Percentiles rank a stretch among this genome's conserved stretches.
These are phyloP conservation scores for Prunus mira DNA, from an alignment of 306 rosid genomes.

Conservation along the genomic window DNA sequence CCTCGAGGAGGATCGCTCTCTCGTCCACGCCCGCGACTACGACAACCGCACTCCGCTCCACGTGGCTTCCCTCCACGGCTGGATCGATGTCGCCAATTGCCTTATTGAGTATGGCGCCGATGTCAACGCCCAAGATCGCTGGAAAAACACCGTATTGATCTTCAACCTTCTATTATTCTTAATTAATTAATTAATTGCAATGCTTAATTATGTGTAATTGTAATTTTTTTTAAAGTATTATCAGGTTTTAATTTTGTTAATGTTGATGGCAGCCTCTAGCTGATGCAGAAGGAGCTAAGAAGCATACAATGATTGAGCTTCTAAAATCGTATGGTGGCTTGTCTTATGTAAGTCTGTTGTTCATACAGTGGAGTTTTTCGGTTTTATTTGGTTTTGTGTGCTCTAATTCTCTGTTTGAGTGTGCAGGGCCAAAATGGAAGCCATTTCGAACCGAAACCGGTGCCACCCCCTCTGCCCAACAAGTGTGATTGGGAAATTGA, in stretches of 20 bases:
- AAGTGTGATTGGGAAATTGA: slow-evolving; percentile 99
- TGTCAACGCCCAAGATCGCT: slow-evolving; percentile 92
- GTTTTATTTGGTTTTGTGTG: not conserved
- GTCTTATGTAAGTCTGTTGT: slow-evolving; percentile 67
- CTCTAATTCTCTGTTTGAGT: slow-evolving; percentile 12
- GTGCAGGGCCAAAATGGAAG: slow-evolving; percentile 97
- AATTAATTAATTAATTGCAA: not conserved
- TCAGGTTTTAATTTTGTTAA: not conserved
- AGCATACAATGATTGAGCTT: slow-evolving; percentile 58
- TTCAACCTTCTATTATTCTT: not conserved
- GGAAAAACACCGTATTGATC: slow-evolving; percentile 75
- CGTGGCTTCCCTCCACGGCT: slow-evolving; percentile 81
- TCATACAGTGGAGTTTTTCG: not conserved
- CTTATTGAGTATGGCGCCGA: slow-evolving; percentile 77
- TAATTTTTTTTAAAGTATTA: not conserved
- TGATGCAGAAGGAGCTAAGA: slow-evolving; percentile 96
- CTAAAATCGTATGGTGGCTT: slow-evolving; percentile 75
- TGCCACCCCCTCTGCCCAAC: slow-evolving; percentile 85
- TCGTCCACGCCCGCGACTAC: slow-evolving; percentile 78
- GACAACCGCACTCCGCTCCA: slow-evolving; percentile 94
- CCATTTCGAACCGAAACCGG: slow-evolving; percentile 84
- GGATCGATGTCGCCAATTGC: slow-evolving; percentile 74
- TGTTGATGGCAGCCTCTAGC: slow-evolving; percentile 73
- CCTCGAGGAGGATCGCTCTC: slow-evolving; percentile 83
- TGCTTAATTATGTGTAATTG: not conserved